A percentile compares a stretch with the other conserved stretches of the same genome.
These are phyloP conservation scores for Colletotrichum sansevieriae DNA, from an alignment of 2,329 filamentous ascomycete genomes.

Conservation along the genomic window DNA sequence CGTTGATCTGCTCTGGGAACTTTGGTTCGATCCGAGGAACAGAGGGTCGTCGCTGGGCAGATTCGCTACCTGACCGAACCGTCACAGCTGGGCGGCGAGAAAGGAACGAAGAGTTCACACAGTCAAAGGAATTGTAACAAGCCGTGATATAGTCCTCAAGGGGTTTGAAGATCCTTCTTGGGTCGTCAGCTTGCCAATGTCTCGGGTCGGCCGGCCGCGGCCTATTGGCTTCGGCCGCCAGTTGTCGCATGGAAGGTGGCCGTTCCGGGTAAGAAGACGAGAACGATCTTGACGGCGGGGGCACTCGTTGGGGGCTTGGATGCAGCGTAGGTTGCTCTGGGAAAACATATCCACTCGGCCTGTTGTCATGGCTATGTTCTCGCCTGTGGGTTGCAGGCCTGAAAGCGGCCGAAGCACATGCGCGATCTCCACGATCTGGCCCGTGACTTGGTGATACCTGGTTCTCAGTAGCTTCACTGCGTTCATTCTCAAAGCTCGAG, in stretches of 20 bases:
- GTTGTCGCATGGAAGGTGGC: constrained; percentile 47
- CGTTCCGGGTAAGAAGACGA: constrained; percentile 62
- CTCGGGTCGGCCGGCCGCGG: constrained; percentile 30
- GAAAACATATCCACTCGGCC: constrained; percentile 47
- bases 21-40: constrained; percentile 51
- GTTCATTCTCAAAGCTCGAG: constrained; percentile 39
- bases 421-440: constrained; percentile 15
- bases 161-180: constrained; percentile 76
- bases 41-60: constrained; percentile 48
- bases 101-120: constrained; percentile 82
- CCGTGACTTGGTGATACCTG: background rate
- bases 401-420: constrained; percentile 3
- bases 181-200: constrained; percentile 49
- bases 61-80: constrained; percentile 44
- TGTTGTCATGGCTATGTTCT: constrained; percentile 29
- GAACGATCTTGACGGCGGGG: constrained; percentile 52
- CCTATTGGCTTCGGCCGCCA: constrained; percentile 38
- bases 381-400: constrained; percentile 19
- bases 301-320: constrained; percentile 48
- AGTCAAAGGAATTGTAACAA: constrained; percentile 77
- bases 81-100: constrained; percentile 49
- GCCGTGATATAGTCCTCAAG: constrained; percentile 82
- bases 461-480: constrained; percentile 13
- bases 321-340: constrained; percentile 55
- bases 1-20: constrained; percentile 53